Evolutionary conservation across 345 rosid species (phyloP).

Genomic region (Eucalyptus leucophloia): DNA sequence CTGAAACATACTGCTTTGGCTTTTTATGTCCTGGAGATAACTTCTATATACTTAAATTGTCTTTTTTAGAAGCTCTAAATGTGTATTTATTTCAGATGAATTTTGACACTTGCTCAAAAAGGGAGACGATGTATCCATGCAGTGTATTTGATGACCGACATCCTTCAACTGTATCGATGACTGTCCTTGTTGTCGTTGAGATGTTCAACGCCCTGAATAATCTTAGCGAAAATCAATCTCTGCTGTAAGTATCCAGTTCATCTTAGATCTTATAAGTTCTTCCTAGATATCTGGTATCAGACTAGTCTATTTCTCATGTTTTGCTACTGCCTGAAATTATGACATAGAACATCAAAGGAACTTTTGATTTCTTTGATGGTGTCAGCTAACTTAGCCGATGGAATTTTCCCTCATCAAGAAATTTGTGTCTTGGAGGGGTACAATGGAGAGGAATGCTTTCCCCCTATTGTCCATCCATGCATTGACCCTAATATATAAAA

Average conservation of each 20-base stretch:
- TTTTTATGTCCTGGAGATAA: not conserved
- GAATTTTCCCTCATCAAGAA: not conserved
- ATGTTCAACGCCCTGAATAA: conserved; percentile 99
- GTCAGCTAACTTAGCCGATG: not conserved
- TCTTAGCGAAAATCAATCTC: conserved; percentile 97
- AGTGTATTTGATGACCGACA: conserved; percentile 88
- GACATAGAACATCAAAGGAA: not conserved
- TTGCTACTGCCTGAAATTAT: not conserved
- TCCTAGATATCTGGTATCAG: not conserved
- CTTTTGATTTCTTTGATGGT: not conserved
- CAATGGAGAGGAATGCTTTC: not conserved
- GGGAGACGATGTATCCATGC: conserved; percentile 86
- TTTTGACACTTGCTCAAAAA: conserved; percentile 77
- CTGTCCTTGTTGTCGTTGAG: conserved; percentile 99
- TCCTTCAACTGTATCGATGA: conserved; percentile 97
- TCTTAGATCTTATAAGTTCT: not conserved
- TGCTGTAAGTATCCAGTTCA: conserved; percentile 52
- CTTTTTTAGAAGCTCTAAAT: not conserved
- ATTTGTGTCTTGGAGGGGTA: not conserved
- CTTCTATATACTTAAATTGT: not conserved
- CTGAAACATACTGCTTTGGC: not conserved
- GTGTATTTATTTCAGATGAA: conserved; percentile 53
- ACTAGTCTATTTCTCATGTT: not conserved
- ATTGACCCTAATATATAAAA: not conserved
- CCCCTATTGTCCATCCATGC: not conserved